Percentiles rank a stretch among this genome's conserved stretches.
phyloP scores from a whole-genome alignment of 108 stramenopile genomes.

The Cyclostephanos invisitatus region DNA sequence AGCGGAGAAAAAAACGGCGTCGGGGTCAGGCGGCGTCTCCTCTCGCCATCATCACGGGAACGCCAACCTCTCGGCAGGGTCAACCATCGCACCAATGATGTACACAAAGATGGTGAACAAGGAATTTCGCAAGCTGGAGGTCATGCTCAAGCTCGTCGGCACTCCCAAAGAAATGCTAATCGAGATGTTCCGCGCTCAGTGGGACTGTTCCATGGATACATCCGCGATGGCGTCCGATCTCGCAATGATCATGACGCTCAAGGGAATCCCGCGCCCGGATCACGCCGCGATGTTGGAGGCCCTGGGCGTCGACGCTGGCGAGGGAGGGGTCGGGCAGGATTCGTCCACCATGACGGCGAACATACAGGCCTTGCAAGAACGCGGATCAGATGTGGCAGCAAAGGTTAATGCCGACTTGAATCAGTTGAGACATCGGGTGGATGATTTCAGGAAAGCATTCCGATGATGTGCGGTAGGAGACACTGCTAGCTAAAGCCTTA shows the following conservation, averaged over 20 bases:
- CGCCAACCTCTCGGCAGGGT: constrained; percentile 41
- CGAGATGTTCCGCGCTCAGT: constrained; percentile 91
- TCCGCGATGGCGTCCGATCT: constrained; percentile 83
- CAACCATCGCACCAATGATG: constrained; percentile 84
- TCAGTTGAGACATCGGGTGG: constrained; percentile 83
- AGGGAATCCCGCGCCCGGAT: constrained; percentile 89
- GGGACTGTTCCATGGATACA: constrained; percentile 63
- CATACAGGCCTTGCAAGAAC: constrained; percentile 71
- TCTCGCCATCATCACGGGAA: constrained; percentile 16
- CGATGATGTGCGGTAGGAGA: constrained; percentile 22
- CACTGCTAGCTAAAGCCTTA: no score
- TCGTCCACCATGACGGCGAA: constrained; percentile 74
- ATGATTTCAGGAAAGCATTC: constrained; percentile 78
- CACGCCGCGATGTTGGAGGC: constrained; percentile 85
- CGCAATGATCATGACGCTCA: constrained; percentile 85
- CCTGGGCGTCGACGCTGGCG: constrained; percentile 81
- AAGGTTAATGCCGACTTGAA: constrained; percentile 78
- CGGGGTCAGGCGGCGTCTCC: constrained; percentile 7
- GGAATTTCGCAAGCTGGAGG: constrained; percentile 93
- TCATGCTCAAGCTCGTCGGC: constrained; percentile 95
- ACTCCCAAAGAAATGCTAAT: constrained; percentile 88
- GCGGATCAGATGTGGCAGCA: constrained; percentile 62
- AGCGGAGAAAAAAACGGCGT: constrained; percentile 37
- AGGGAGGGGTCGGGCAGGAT: constrained; percentile 59
- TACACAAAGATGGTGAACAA: constrained; percentile 95